Percentiles rank a stretch among this genome's conserved stretches.
These are phyloP conservation scores for Cyclostephanos invisitatus DNA, from an alignment of 108 stramenopile genomes.

Conservation along the genomic window DNA sequence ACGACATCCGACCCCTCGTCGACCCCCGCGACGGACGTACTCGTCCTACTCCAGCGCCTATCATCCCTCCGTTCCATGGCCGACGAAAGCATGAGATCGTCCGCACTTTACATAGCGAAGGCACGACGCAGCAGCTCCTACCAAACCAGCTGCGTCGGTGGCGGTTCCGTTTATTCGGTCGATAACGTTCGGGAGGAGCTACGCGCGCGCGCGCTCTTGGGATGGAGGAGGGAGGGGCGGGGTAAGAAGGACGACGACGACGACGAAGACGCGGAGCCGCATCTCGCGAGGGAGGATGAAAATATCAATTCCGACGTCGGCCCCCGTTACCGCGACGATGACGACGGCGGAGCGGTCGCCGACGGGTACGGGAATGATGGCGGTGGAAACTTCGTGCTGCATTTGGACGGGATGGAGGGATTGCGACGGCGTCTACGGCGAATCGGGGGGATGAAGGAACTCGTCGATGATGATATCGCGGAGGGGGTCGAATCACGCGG, in stretches of 20 bases:
- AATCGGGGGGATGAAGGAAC: background rate
- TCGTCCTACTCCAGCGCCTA: constrained; percentile 42
- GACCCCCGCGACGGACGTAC: constrained; percentile 26
- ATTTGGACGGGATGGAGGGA: constrained; percentile 38
- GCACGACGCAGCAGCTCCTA: constrained; percentile 42
- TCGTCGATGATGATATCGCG: background rate
- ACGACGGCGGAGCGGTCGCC: background rate
- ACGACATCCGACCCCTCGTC: background rate
- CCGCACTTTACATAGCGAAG: constrained; percentile 40
- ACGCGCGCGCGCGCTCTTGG: constrained; percentile 27
- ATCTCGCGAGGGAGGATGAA: background rate
- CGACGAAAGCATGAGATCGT: constrained; percentile 11
- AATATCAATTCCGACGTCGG: too few species aligned
- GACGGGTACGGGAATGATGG: background rate
- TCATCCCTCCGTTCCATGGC: constrained; percentile 25
- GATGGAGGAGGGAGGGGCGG: constrained; percentile 15
- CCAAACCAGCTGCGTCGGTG: constrained; percentile 31
- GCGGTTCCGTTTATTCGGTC: constrained; percentile 20
- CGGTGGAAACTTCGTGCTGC: constrained; percentile 22
- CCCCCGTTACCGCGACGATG: background rate
- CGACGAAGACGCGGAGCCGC: background rate
- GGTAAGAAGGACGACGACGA: constrained; percentile 1
- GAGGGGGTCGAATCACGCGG: constrained; percentile 1
- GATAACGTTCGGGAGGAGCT: constrained; percentile 43
- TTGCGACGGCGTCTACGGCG: background rate